Conservation (phyloP, 805 yeast genomes). For the Candida endomychidarum region DNA sequence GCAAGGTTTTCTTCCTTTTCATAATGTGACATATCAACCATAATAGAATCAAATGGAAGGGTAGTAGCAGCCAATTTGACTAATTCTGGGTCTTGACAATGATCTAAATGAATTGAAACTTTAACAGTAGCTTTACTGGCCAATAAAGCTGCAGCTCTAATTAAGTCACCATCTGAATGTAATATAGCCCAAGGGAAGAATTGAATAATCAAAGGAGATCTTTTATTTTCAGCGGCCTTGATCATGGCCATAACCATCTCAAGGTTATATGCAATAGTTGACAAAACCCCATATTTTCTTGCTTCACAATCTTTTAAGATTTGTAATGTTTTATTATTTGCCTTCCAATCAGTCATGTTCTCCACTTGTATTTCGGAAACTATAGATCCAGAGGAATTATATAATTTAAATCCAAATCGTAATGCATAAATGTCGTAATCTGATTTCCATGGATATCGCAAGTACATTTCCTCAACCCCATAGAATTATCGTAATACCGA, state of each 20-base stretch:
- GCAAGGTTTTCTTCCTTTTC: constrained; percentile 32
- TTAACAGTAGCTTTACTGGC: constrained; percentile 33
- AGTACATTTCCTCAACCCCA: not conserved
- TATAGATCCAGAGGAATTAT: too few species aligned
- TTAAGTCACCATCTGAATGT: constrained; percentile 28
- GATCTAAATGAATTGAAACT: constrained; percentile 35
- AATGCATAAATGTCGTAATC: not conserved
- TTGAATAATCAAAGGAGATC: constrained; percentile 32
- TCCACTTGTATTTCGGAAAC: too few species aligned
- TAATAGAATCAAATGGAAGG: constrained; percentile 38
- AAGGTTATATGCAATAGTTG: constrained; percentile 33
- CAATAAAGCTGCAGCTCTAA: constrained; percentile 23
- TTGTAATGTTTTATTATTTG: constrained; percentile 21
- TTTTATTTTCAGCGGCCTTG: constrained; percentile 32
- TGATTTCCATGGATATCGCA: too few species aligned
- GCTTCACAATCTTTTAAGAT: constrained; percentile 30
- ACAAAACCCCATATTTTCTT: constrained; percentile 31
- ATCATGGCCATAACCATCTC: constrained; percentile 36
- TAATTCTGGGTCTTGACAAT: constrained; percentile 30
- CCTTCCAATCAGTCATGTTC: constrained; percentile 9
- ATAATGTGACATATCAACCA: constrained; percentile 39
- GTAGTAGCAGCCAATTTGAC: constrained; percentile 27
- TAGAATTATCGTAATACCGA: too few species aligned
- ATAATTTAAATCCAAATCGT: too few species aligned
- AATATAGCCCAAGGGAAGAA: constrained; percentile 39